Evolutionary conservation across 768 basidiomycete genomes (phyloP), one percentile per base, ranked within the genome.

Genomic region (Boletellus sp.): DNA sequence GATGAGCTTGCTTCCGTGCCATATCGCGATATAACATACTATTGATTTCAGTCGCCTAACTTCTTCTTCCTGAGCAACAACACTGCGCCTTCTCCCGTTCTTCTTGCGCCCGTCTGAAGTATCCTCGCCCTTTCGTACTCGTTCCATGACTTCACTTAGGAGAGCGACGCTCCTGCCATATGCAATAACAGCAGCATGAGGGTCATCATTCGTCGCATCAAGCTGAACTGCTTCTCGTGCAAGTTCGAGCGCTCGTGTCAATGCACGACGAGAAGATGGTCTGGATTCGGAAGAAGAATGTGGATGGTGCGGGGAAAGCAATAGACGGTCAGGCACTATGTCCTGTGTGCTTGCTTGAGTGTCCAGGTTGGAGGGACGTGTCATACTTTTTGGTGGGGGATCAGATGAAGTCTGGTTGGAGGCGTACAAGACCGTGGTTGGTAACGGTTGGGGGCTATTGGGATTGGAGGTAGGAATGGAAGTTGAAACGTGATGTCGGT

Each of bases 21-120:
- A 20, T 47, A 54, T 52, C 46, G 52, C 28, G 51, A 65, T 28
- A 44, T 35, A n/a, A 77, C 91, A 73, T 70, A 92, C 92, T 57
- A 95, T 95, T 55, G 87, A 87, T 70, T 87, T 87, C 50, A 95
- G 71, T 57, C 92, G 74, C 57, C 83, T 76, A 42, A 93, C 85
- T 75, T 95, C 93, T 61, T 94, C 93, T 66, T 90, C 86, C 65
- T 92, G 89, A 20, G 92, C 91, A n/a, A 88, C 84, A 15, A 89
- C 82, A 60, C 87, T 90, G 63, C 86, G 79, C 51, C 85, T 80
- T 55, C 86, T 78, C 26, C 78, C 79, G 58, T 73, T 78, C 53
- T 70, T 77, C 57, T 77, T 74, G 63, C 83, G 75, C n/a, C 74
- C 69, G 42, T 89, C 88, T 23, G 82, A 82, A 54, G 80, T 82